These are phyloP conservation scores for Mycotypha africana DNA, from an alignment of 371 early-diverging fungal genomes.

Conservation along the genomic window DNA sequence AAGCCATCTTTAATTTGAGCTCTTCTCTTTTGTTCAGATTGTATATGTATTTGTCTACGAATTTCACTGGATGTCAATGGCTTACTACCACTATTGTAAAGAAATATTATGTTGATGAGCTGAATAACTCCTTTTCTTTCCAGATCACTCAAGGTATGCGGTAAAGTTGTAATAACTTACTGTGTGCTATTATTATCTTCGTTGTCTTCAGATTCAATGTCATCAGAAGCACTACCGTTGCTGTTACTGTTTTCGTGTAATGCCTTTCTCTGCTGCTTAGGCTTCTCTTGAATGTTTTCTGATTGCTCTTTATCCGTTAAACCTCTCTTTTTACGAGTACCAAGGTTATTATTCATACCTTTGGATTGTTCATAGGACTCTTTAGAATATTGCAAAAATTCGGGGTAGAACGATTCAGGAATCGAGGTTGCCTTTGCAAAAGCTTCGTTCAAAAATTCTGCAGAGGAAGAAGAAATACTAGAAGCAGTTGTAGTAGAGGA, in stretches of 20 bases:
- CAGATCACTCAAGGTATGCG: too few relatives aligned
- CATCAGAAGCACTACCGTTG: not conserved
- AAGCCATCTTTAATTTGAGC: constrained; percentile 39
- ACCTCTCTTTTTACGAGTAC: constrained; percentile 18
- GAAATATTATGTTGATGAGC: too few relatives aligned
- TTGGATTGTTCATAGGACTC: constrained; percentile 33
- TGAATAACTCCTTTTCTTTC: too few relatives aligned
- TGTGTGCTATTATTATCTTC: constrained; percentile 24
- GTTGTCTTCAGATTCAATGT: constrained; percentile 7
- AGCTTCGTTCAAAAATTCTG: constrained; percentile 28
- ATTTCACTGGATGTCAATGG: constrained; percentile 23
- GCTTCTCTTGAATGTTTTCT: too few relatives aligned
- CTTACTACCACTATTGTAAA: too few relatives aligned
- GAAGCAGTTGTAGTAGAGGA: constrained; percentile 31
- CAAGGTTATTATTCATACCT: constrained; percentile 21
- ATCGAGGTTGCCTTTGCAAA: constrained; percentile 32
- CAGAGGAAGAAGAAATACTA: constrained; percentile 29
- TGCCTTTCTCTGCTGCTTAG: too few relatives aligned
- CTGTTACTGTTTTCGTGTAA: not conserved
- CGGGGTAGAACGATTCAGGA: constrained; percentile 32
- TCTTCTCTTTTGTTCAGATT: constrained; percentile 39
- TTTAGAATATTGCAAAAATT: constrained; percentile 31
- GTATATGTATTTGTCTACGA: constrained; percentile 40
- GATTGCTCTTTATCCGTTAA: constrained; percentile 4
- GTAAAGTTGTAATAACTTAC: too few relatives aligned